Base-by-base conservation (phyloP, 768 basidiomycete genomes). In the Rhodotorula kratochvilovae region DNA sequence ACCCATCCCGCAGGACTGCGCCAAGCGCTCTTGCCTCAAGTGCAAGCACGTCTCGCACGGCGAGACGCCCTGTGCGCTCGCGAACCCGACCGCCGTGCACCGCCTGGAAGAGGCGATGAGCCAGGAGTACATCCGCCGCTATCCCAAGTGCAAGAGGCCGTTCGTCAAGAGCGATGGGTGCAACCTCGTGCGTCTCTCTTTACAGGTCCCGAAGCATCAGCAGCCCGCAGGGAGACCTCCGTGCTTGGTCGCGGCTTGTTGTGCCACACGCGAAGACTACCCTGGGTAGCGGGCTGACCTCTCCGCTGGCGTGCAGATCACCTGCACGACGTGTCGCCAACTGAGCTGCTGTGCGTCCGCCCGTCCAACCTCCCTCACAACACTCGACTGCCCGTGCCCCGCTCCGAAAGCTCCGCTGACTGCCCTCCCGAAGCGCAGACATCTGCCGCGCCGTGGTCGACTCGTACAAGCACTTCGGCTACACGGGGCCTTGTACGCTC, bases 1-100 rank as follows among this genome's bases (percentile, higher is more conserved):
- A n/a, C n/a, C n/a, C n/a, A n/a, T n/a, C n/a, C n/a, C 39, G 39
- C 39, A 39, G 17, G 65, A 58, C 48, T 66, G 65, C 65, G 51
- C n/a, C 45, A 27, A 33, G 4, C 48, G 46, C 48, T 39, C 65
- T 57, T 66, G 65, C 50, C 36, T 66, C 27, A 7, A n/a, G 10
- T 66, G 65, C 65, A 59, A 58, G 39, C 36, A 53, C 36, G 4
- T 23, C 25, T 2, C 25, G 1, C 65, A 66, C 57, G 25, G 17
- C 36, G 3, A 17, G 33, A 11, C 39, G 17, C 39, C 65, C 3
- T 66, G 65, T 48, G 65, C 65, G 4, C 56, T 51, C 8, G 65
- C 65, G 16, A 50, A 66, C 25, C 65, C 65, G 7, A 25, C 33
- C 11, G 35, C 65, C 12, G 36, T 66, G n/a, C 57, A 66, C 36